These are phyloP conservation scores for Naegleria gruberi DNA, from an alignment of 208 protist species.

Conservation along the genomic window DNA sequence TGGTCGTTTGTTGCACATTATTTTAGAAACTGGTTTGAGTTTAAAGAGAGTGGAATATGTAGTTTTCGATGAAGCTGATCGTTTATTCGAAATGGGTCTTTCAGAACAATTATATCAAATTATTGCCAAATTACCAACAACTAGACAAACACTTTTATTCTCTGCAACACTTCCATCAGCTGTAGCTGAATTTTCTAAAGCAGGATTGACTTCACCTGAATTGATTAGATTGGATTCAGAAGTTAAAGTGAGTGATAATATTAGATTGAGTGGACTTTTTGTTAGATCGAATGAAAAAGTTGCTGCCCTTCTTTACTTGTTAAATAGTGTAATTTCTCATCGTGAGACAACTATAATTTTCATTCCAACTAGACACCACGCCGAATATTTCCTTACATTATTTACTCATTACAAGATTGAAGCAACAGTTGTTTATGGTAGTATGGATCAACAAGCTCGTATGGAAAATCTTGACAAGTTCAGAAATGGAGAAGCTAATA, in stretches of 20 bases:
- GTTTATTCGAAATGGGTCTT: slow-evolving; percentile 84
- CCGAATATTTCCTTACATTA: slow-evolving; percentile 88
- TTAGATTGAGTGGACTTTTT: slow-evolving; percentile 82
- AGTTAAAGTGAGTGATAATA: slow-evolving; percentile 84
- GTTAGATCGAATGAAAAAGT: slow-evolving; percentile 87
- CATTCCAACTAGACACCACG: slow-evolving; percentile 89
- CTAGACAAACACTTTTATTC: slow-evolving; percentile 30
- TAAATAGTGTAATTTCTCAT: slow-evolving; percentile 69
- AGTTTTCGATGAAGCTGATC: slow-evolving; percentile 99
- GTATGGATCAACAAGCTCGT: slow-evolving; percentile 92
- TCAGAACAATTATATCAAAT: slow-evolving; percentile 55
- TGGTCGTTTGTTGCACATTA: slow-evolving; percentile 93
- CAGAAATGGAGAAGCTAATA: slow-evolving; percentile 56
- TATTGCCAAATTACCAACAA: background rate
- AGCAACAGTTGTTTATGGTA: slow-evolving; percentile 79
- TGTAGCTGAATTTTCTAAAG: slow-evolving; percentile 44
- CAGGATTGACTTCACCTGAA: slow-evolving; percentile 86
- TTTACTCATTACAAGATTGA: slow-evolving; percentile 64
- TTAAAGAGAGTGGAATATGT: slow-evolving; percentile 80
- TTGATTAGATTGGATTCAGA: slow-evolving; percentile 95
- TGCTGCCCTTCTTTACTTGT: slow-evolving; percentile 80
- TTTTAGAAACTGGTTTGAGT: slow-evolving; percentile 83
- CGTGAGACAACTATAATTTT: slow-evolving; percentile 87
- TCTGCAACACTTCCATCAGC: slow-evolving; percentile 30
- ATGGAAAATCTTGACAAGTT: slow-evolving; percentile 89